Evolutionary conservation across 2,329 filamentous ascomycete genomes (phyloP), one percentile per base, ranked within the genome.

Genomic region (Bimuria novae-zelandiae): DNA sequence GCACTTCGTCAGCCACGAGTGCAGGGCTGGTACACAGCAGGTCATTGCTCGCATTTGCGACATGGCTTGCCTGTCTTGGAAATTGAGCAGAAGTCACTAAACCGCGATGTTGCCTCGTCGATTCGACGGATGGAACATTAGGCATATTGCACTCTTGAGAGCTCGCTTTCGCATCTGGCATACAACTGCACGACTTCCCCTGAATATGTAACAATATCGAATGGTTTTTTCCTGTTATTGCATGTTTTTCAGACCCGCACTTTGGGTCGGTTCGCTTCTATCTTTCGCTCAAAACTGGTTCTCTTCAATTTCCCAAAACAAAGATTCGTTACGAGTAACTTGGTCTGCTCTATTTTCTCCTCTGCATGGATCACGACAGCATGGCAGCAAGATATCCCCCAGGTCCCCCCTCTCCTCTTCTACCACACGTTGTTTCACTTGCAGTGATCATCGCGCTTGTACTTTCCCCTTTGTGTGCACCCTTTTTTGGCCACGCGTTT

Each of bases 11-110:
- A 75, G 76, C 43, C 71, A 76, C 22, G 77, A 81, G 56, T 76
- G 78, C 49, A 70, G 73, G 21, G 63, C 64, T 21, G 77, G 78
- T 32, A 76, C 74, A 22, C 79, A 76, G 42, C 78, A 80, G 57
- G 77, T 80, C 47, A 73, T 80, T 48, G 75, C 78, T 50, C 70
- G 78, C 36, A 71, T 80, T 11, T 80, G 77, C 58, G 76, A 77
- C 42, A 80, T 81, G 77, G 76, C 76, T 16, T 72, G 79, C 57
- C 63, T 77, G 37, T 73, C 73, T 4, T 80, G 77, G 78, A 69
- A 62, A 14, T 67, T 68, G 7, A 67, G 67, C 45, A 63, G 70
- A 46, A 44, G 56, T 52, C 51, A 57, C 49, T 64, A 54, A 49
- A 17, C 14, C 11, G 30, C 21, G 16, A 4, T 4, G 8, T 19